Percentiles rank a stretch among this genome's conserved stretches.
phyloP scores from a whole-genome alignment of 2,329 filamentous ascomycete genomes.

The Graphilbum fragrans region DNA sequence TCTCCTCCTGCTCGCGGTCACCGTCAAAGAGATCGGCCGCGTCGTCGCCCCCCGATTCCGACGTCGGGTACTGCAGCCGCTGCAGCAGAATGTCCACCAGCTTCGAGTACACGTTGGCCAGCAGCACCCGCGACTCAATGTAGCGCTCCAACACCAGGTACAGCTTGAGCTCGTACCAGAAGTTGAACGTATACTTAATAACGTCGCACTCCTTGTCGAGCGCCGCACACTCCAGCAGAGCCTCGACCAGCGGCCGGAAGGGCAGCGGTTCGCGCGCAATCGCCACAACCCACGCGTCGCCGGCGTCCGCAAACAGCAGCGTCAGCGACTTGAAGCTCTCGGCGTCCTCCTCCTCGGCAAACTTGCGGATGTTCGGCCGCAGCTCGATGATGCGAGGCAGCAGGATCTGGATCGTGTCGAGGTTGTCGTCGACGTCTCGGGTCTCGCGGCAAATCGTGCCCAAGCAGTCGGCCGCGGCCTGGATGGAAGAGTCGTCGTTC shows the following conservation, averaged over 20 bases:
- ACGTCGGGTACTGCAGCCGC: constrained; percentile 76
- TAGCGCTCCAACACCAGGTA: constrained; percentile 88
- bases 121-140: constrained; percentile 63
- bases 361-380: constrained; percentile 61
- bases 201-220: constrained; percentile 83
- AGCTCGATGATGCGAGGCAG: constrained; percentile 72
- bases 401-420: constrained; percentile 68
- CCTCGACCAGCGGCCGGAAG: constrained; percentile 77
- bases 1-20: constrained; percentile 90
- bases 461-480: constrained; percentile 82
- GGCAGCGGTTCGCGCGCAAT: constrained; percentile 73
- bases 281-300: constrained; percentile 85
- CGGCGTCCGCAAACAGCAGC: constrained; percentile 82
- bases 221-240: constrained; percentile 81
- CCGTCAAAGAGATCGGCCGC: constrained; percentile 83
- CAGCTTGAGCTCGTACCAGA: constrained; percentile 98
- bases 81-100: constrained; percentile 87
- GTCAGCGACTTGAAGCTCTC: constrained; percentile 84
- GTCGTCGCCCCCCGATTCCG: constrained; percentile 56
- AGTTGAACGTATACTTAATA: constrained; percentile 86
- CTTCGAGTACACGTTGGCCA: constrained; percentile 73
- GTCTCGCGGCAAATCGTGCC: constrained; percentile 89
- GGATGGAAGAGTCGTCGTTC: constrained; percentile 63
- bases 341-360: constrained; percentile 67
- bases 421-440: constrained; percentile 80